Evolutionary conservation across 2,329 filamentous ascomycete genomes (phyloP).

Genomic region (Plenodomus biglobosus): DNA sequence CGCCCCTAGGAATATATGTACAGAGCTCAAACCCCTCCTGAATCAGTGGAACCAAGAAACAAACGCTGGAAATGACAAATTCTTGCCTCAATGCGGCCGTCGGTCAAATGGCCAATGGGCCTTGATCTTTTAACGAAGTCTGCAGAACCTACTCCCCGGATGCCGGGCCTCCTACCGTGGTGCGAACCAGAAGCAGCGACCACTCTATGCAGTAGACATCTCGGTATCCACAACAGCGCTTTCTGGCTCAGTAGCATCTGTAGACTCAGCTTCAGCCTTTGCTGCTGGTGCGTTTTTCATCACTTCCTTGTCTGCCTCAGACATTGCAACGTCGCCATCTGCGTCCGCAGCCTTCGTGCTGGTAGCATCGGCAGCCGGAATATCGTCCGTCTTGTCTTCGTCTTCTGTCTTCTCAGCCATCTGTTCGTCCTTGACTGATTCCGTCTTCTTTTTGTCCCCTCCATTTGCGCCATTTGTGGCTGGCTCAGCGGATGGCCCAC

Average conservation of each 20-base stretch:
- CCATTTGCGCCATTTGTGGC: constrained; percentile 42
- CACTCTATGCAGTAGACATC: constrained; percentile 5
- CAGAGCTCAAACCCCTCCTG: constrained; percentile 1
- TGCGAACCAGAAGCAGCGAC: neutral
- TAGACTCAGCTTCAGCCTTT: constrained; percentile 16
- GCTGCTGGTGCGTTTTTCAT: constrained; percentile 19
- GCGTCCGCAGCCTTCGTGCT: constrained; percentile 20
- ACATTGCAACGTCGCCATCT: constrained; percentile 33
- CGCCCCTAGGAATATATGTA: constrained; percentile 17
- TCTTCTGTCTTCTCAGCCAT: constrained; percentile 42
- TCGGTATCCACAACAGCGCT: constrained; percentile 7
- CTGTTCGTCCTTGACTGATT: constrained; percentile 31
- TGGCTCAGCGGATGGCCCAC: constrained; percentile 17
- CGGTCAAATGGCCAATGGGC: neutral
- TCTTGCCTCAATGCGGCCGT: neutral
- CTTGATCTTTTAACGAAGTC: neutral
- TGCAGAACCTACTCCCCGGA: neutral
- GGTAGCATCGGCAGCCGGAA: constrained; percentile 23
- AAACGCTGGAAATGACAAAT: neutral
- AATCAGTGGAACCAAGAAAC: neutral
- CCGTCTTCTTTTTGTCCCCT: constrained; percentile 45
- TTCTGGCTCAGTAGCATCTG: constrained; percentile 12
- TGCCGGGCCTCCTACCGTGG: neutral
- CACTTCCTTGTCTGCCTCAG: constrained; percentile 23
- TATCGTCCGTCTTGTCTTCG: constrained; percentile 23